These are phyloP conservation scores for Corrigiola litoralis DNA, from an alignment of 179 eudicot genomes.

Conservation along the genomic window DNA sequence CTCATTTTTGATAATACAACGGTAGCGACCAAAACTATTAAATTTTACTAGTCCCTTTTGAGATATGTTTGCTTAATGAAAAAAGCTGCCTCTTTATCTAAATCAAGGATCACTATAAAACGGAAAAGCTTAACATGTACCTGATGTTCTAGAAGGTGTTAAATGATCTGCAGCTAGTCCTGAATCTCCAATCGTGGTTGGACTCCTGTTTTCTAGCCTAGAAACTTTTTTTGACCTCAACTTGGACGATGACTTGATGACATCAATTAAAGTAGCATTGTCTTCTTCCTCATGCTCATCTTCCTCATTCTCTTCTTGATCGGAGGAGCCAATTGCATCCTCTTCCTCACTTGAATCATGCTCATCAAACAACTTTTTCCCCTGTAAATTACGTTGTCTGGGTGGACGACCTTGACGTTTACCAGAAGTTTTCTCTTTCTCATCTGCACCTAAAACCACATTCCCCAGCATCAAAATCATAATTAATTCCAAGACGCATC, in stretches of 20 bases:
- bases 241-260: conserved; percentile 68
- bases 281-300: conserved; percentile 68
- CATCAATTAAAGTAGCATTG: conserved; percentile 64
- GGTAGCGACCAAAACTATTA: background rate
- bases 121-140: conserved; percentile 21
- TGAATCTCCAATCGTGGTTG: conserved; percentile 30
- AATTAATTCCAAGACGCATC: background rate
- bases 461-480: conserved; percentile 11
- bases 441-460: conserved; percentile 48
- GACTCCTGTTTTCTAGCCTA: conserved; percentile 35
- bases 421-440: conserved; percentile 55
- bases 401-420: conserved; percentile 81
- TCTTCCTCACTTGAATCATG: conserved; percentile 88
- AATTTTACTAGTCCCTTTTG: background rate
- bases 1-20: no score
- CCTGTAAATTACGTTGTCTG: conserved; percentile 52
- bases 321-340: conserved; percentile 68
- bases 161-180: conserved; percentile 30
- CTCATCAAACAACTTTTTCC: conserved; percentile 86
- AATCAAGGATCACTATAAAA: background rate
- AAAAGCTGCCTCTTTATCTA: background rate
- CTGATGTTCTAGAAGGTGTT: conserved; percentile 48
- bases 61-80: conserved; percentile 1
- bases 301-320: conserved; percentile 68
- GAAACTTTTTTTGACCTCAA: conserved; percentile 55